These are phyloP conservation scores for Fusarium globosum DNA, from an alignment of 2,329 filamentous ascomycete genomes.

Conservation along the genomic window DNA sequence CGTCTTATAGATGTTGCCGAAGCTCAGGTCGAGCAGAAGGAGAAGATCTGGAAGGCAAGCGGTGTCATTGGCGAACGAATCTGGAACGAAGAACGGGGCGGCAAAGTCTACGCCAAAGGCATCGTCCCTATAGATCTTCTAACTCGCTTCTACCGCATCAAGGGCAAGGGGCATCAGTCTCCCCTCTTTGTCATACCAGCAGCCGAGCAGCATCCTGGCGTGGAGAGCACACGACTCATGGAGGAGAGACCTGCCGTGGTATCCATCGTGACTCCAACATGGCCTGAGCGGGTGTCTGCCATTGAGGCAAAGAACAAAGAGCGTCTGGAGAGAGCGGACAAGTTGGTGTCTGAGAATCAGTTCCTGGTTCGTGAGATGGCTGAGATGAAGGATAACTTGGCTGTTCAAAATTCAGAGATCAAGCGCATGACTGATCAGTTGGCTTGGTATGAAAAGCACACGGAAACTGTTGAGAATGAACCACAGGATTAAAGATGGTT, in stretches of 20 bases:
- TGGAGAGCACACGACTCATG: conserved; percentile 56
- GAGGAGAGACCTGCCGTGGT: conserved; percentile 57
- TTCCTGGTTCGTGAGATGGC: conserved; percentile 37
- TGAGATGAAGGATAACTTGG: conserved; percentile 34
- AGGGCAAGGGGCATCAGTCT: conserved; percentile 53
- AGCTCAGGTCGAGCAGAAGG: conserved; percentile 50
- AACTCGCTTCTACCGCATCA: conserved; percentile 65
- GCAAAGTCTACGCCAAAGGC: conserved; percentile 53
- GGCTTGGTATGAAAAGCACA: conserved; percentile 32
- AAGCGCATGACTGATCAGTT: conserved; percentile 28
- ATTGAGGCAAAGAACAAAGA: conserved; percentile 43
- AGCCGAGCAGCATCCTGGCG: conserved; percentile 58
- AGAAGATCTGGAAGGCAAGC: conserved; percentile 49
- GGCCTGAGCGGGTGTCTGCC: conserved; percentile 49
- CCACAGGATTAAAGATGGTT: background rate
- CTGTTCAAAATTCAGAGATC: conserved; percentile 36
- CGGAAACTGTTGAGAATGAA: background rate
- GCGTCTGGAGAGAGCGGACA: conserved; percentile 37
- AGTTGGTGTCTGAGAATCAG: conserved; percentile 31
- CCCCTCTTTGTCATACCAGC: conserved; percentile 67
- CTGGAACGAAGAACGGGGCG: conserved; percentile 45
- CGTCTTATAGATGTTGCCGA: conserved; percentile 60
- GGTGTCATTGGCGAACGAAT: conserved; percentile 57
- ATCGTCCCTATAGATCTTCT: conserved; percentile 61
- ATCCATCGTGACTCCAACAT: conserved; percentile 46